Conservation (phyloP, 352 stramenopile species). For the Peronosclerospora sorghi region DNA sequence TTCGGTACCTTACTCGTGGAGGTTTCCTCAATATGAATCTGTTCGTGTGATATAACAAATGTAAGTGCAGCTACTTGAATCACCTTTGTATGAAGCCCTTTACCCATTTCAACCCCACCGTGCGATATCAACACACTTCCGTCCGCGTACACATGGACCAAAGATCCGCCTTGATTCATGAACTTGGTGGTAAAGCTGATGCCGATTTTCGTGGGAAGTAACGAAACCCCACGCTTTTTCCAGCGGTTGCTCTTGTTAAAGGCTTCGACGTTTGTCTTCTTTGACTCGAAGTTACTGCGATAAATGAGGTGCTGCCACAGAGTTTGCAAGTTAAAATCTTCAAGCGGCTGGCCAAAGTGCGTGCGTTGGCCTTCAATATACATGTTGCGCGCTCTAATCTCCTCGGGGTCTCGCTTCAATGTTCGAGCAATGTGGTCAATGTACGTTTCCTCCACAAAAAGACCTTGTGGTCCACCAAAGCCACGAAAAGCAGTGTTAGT, state of each 20-base stretch:
- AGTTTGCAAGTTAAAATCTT: conserved; percentile 84
- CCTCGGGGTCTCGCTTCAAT: conserved; percentile 56
- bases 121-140: conserved; percentile 92
- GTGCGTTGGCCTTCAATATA: conserved; percentile 86
- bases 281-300: conserved; percentile 58
- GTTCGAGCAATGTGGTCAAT: conserved; percentile 91
- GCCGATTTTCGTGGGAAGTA: conserved; percentile 88
- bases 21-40: conserved; percentile 92
- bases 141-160: conserved; percentile 94
- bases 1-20: conserved; percentile 93
- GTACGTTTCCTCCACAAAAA: conserved; percentile 88
- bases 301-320: conserved; percentile 74
- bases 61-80: conserved; percentile 82
- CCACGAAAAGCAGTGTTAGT: conserved; percentile 94
- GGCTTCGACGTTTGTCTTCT: conserved; percentile 48
- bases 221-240: conserved; percentile 85
- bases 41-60: conserved; percentile 86
- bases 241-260: conserved; percentile 89
- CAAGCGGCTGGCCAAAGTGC: conserved; percentile 89
- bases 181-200: conserved; percentile 95
- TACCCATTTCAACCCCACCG: conserved; percentile 96
- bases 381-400: conserved; percentile 86
- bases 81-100: conserved; percentile 95
- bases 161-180: conserved; percentile 93
- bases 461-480: conserved; percentile 91